Evolutionary conservation across 192 early-diverging fungal genomes (phyloP), one percentile per base, ranked within the genome.

Genomic region (Coemansia furcata): DNA sequence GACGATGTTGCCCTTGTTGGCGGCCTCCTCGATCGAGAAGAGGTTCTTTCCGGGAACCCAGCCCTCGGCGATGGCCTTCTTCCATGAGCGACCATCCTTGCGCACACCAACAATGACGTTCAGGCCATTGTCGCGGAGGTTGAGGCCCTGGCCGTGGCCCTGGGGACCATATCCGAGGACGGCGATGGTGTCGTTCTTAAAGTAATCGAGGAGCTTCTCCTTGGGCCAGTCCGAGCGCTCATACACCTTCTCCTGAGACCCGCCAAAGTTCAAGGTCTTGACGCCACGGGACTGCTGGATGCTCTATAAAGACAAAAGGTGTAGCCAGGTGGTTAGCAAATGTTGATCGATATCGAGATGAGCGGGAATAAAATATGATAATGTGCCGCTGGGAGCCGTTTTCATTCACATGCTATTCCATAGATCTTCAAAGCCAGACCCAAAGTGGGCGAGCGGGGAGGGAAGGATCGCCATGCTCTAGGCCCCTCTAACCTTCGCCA

Each of bases 41-140:
- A 98, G 89, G 71, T 87, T 94, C 89, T 98, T 92, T 73, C 94
- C 94, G 19, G 94, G 92, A 46, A 95, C 89, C 95, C 95, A 98
- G 62, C 95, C 97, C 84, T 97, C 95, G 55, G 92, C 86, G 57
- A 93, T 78, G 61, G 97, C 97, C 77, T 93, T 86, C 67, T 96
- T 87, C 90, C 91, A 98, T 36, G 93, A 94, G 76, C 87, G 87
- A 60, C 91, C 88, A 67, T 90, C 92, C 80, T 95, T 90, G 80
- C 97, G 90, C 30, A 91, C 87, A 58, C 97, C 97, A 73, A 98
- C 85, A 63, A 98, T 93, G 68, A 98, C 94, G 66, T 98, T 98
- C 63, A 98, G 84, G 62, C 93, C 93, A 76, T 98, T 95, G 86
- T 98, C 95, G 73, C 93, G 91, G 73, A 94, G 85, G 90, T 97